Base-by-base conservation (phyloP, 2,329 filamentous ascomycete genomes). In the Monosporascus sp. region DNA sequence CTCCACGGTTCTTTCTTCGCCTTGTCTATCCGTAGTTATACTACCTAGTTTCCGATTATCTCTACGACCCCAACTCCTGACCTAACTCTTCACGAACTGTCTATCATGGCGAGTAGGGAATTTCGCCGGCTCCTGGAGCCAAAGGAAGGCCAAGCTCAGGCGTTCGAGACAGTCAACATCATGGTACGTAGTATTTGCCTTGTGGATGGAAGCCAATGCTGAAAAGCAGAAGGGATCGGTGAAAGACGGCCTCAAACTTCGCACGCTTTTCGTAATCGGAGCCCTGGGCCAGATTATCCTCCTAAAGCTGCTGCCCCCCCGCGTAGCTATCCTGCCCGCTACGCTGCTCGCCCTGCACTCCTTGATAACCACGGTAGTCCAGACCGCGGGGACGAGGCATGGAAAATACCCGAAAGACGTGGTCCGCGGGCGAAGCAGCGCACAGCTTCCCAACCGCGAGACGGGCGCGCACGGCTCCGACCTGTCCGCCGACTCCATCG, bases 201-300 rank as follows among this genome's bases (percentile, higher is more conserved):
- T 2, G 18, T 18, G 17, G 6, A 39, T 18, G 38, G 39, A 42
- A n/a, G 5, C 18, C 22, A 20, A 24, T 24, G 18, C 39, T 42
- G 3, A 42, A 22, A 45, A 25, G 1, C 14, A 25, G 22, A 46
- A 17, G 42, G n/a, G n/a, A 18, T 6, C 25, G n/a, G 24, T 46
- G 22, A 73, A 73, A 56, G 65, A 72, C 47, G 51, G 62, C 8
- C 63, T 75, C 51, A 66, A 62, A 2, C 58, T 70, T 11, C 65
- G 63, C 7, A 68, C 66, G 3, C 60, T 68, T 7, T 44, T 72
- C 11, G 53, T 68, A 17, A 47, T 69, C 17, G 72, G 70, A 11
- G 72, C 70, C 17, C 22, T 69, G 6, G 18, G 63, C 4, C 74
- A 76, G 54, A 57, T 66, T 20, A 17, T 57, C 45, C 52, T 75